Evolutionary conservation across 2,329 filamentous ascomycete species (phyloP).

Genomic region (Penicillium sp.): DNA sequence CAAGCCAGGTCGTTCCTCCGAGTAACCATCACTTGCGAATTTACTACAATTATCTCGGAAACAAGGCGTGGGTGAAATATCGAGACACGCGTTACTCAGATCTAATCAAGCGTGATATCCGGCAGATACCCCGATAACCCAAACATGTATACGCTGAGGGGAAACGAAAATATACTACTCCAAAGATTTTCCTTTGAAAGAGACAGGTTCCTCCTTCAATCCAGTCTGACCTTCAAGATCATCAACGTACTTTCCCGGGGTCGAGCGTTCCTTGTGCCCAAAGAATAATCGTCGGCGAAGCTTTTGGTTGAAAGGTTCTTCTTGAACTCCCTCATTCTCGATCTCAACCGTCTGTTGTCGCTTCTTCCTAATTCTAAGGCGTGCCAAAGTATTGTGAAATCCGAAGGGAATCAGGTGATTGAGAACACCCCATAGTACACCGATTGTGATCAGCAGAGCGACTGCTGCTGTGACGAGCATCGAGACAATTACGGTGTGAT

Average conservation of each 20-base stretch:
- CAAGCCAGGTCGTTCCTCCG: no score
- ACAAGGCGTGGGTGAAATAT: no score
- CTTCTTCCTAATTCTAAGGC: background rate
- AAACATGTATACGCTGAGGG: no score
- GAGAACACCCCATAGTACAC: background rate
- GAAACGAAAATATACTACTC: no score
- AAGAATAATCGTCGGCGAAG: background rate
- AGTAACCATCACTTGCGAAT: no score
- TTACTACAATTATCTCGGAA: no score
- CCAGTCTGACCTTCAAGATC: background rate
- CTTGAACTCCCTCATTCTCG: background rate
- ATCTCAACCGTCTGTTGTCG: background rate
- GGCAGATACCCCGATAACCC: no score
- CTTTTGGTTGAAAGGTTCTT: background rate
- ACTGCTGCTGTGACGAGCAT: constrained; percentile 23
- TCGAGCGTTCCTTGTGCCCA: background rate
- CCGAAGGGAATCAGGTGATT: background rate
- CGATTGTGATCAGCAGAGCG: constrained; percentile 16
- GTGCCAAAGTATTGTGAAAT: background rate
- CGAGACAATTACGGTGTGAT: constrained; percentile 11
- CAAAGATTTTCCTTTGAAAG: background rate
- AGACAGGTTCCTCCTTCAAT: background rate
- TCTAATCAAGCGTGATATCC: no score
- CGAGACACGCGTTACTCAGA: no score
- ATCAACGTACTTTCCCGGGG: background rate